These are phyloP conservation scores for Irpex sp. DNA, from an alignment of 1,284 basidiomycete species.

Conservation along the genomic window DNA sequence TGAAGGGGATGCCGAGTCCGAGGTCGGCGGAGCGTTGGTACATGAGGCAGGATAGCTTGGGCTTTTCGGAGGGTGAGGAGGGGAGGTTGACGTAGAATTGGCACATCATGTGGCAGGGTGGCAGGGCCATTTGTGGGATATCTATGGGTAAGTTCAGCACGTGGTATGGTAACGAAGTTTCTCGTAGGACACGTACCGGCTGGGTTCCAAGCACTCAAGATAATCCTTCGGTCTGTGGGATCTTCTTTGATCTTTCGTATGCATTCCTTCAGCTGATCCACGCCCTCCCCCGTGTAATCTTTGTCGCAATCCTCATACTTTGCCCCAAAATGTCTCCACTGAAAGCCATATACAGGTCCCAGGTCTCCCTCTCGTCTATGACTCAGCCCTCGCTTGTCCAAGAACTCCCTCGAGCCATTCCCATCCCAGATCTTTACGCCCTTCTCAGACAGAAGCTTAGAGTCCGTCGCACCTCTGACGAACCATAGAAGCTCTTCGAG, in stretches of 20 bases:
- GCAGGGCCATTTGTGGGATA: slow-evolving; percentile 91
- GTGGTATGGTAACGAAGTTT: not conserved
- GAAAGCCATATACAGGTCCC: slow-evolving; percentile 97
- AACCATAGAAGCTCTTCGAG: slow-evolving; percentile 98
- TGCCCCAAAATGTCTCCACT: slow-evolving; percentile 98
- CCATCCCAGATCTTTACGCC: slow-evolving; percentile 98
- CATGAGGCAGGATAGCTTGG: slow-evolving; percentile 91
- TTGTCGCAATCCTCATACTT: slow-evolving; percentile 80
- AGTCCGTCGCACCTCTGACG: slow-evolving; percentile 83
- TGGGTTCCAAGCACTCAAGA: slow-evolving; percentile 97
- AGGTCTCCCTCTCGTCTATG: slow-evolving; percentile 91
- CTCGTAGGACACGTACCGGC: slow-evolving; percentile 57
- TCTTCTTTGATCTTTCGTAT: slow-evolving; percentile 91
- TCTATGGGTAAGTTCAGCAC: slow-evolving; percentile 46
- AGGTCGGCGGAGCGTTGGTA: slow-evolving; percentile 97
- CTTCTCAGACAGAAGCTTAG: slow-evolving; percentile 72
- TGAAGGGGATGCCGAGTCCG: slow-evolving; percentile 96
- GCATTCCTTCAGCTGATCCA: slow-evolving; percentile 90
- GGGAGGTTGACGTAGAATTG: slow-evolving; percentile 97
- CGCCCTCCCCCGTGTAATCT: slow-evolving; percentile 85
- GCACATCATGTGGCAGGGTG: slow-evolving; percentile 98
- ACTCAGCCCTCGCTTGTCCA: slow-evolving; percentile 80
- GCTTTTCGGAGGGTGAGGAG: slow-evolving; percentile 50
- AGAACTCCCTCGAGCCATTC: slow-evolving; percentile 86
- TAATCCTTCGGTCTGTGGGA: slow-evolving; percentile 94